Base-by-base conservation (phyloP, 2,329 filamentous ascomycete genomes). In the Aureobasidium sp. region DNA sequence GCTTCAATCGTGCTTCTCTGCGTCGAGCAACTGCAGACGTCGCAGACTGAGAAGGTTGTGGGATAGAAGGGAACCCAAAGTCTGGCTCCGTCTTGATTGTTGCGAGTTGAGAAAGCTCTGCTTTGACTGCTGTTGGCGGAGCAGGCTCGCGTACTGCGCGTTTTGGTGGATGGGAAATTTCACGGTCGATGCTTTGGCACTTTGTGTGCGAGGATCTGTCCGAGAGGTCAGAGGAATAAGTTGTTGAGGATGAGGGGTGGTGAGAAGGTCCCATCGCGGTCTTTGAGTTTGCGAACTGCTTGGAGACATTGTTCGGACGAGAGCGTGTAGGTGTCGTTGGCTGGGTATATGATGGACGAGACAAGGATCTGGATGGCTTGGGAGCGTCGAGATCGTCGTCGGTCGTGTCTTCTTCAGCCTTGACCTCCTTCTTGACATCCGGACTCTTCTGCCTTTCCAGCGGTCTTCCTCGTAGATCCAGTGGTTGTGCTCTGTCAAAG, bases 1-100 rank as follows among this genome's bases (percentile, higher is more conserved):
- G 65, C 45, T 61, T 71, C 67, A 53, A 68, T 64, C 63, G 70
- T 70, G 57, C 72, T 35, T 70, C 66, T 59, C 72, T 63, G 5
- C 72, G 68, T 37, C 71, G 70, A 0, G 67, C 65, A 7, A 68
- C 64, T 24, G 40, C 62, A 1, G 31, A 48, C 14, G 31, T 47
- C 1, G 24, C 42, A n/a, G 31, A 15, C 8, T 40, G 60, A 4
- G 19, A 49, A 17, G 44, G 57, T n/a, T 58, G 56, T n/a, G 52
- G 45, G 14, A 49, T 49, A 19, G 49, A 45, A 15, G 42, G 50
- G 27, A 48, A 52, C n/a, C 58, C 54, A 24, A 29, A 45, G 44
- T 56, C 58, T 44, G 40, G 62, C 11, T 61, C 40, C 5, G 14
- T 0, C 15, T 61, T 47, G 40, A 54, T 22, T 5, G 15, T 2